phyloP scores from a whole-genome alignment of 495 filamentous ascomycete genomes.

The Penicillium diatomitis region DNA sequence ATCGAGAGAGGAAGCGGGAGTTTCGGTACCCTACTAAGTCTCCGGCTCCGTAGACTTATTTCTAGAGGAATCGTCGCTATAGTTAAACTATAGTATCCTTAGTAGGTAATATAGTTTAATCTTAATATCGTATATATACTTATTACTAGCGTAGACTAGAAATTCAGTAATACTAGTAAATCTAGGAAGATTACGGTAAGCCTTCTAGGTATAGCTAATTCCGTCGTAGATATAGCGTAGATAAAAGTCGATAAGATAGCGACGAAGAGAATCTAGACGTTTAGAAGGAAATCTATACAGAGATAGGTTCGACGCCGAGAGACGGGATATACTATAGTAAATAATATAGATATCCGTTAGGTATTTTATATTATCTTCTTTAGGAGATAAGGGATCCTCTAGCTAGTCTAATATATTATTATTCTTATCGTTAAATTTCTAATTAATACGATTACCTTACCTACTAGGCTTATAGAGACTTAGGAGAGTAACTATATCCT shows the following conservation, averaged over 20 bases:
- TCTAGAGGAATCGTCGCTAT: slow-evolving; percentile 9
- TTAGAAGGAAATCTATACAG: slow-evolving; percentile 20
- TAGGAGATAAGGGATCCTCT: too few relatives aligned
- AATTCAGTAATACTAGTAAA: slow-evolving; percentile 20
- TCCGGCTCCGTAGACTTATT: slow-evolving; percentile 11
- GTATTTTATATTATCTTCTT: too few relatives aligned
- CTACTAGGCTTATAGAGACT: too few relatives aligned
- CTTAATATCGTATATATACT: slow-evolving; percentile 16
- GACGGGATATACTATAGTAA: slow-evolving; percentile 17
- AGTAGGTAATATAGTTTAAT: slow-evolving; percentile 18
- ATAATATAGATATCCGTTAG: slow-evolving; percentile 22
- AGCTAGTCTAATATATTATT: too few relatives aligned
- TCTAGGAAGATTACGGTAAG: slow-evolving; percentile 11
- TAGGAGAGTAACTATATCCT: too few relatives aligned
- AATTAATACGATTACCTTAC: too few relatives aligned
- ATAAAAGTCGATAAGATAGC: slow-evolving; percentile 20
- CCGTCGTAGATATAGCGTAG: slow-evolving; percentile 14
- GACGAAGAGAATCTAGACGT: slow-evolving; percentile 20
- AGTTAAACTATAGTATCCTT: slow-evolving; percentile 1
- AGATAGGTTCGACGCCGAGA: slow-evolving; percentile 19
- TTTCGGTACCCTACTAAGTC: slow-evolving; percentile 9
- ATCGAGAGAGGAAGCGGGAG: slow-evolving; percentile 13
- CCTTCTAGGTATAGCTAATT: slow-evolving; percentile 20
- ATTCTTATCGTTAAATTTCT: too few relatives aligned
- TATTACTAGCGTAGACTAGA: slow-evolving; percentile 16